Conservation (phyloP, 2,329 filamentous ascomycete species). For the Chalara sp. region DNA sequence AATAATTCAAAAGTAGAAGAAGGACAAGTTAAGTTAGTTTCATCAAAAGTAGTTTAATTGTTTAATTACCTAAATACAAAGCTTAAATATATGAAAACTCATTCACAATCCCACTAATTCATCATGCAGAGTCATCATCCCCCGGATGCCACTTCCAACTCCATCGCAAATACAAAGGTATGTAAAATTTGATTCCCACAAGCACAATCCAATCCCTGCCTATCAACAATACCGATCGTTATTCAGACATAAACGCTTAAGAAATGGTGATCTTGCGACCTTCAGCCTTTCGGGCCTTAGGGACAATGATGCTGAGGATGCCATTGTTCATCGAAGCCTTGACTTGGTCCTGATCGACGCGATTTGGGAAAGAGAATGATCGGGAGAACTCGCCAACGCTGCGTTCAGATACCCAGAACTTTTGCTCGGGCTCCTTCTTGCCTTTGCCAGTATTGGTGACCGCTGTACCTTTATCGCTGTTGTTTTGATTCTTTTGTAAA, state of each 20-base stretch:
- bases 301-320: constrained; percentile 55
- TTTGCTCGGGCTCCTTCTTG: constrained; percentile 29
- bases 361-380: constrained; percentile 60
- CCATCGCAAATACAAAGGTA: not conserved
- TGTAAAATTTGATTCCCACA: not conserved
- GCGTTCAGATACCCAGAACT: constrained; percentile 68
- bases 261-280: constrained; percentile 45
- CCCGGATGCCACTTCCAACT: constrained; percentile 17
- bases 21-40: too few relatives aligned
- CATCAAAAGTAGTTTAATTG: too few relatives aligned
- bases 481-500: constrained; percentile 12
- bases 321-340: constrained; percentile 58
- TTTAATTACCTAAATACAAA: too few relatives aligned
- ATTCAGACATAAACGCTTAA: not conserved
- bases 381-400: constrained; percentile 61
- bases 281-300: constrained; percentile 58
- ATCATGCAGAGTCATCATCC: too few relatives aligned
- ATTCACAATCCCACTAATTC: too few relatives aligned
- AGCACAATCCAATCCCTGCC: not conserved
- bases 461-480: constrained; percentile 18
- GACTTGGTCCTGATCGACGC: constrained; percentile 56
- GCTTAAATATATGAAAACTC: too few relatives aligned
- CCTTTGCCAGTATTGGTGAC: constrained; percentile 42
- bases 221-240: not conserved
- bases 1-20: too few relatives aligned